Evolutionary conservation across 2,329 filamentous ascomycete genomes (phyloP).

Genomic region (Fusarium keratoplasticum): DNA sequence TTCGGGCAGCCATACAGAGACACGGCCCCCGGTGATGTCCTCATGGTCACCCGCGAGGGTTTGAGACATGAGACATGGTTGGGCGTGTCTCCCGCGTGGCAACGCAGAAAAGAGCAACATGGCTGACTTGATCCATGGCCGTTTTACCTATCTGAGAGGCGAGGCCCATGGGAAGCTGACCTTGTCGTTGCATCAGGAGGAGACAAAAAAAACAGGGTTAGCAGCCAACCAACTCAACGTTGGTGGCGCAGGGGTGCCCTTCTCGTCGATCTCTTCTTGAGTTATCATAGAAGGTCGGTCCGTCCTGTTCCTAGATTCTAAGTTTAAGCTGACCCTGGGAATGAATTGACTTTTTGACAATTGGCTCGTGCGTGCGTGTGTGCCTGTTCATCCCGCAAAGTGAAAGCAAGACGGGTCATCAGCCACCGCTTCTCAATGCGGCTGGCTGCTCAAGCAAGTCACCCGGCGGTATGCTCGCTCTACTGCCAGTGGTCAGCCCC

Average conservation of each 20-base stretch:
- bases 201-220: slow-evolving; percentile 9
- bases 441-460: slow-evolving; percentile 16
- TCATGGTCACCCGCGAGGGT: slow-evolving; percentile 12
- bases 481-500: no score
- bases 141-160: background rate
- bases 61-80: slow-evolving; percentile 5
- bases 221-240: background rate
- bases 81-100: background rate
- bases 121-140: background rate
- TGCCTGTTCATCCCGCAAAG: slow-evolving; percentile 14
- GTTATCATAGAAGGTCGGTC: background rate
- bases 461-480: background rate
- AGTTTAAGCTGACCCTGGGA: slow-evolving; percentile 26
- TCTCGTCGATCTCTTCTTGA: slow-evolving; percentile 24
- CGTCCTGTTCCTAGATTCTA: slow-evolving; percentile 19
- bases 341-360: slow-evolving; percentile 25
- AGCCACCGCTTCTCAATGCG: slow-evolving; percentile 9
- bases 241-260: slow-evolving; percentile 26
- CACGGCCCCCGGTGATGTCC: slow-evolving; percentile 6
- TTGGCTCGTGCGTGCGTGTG: slow-evolving; percentile 38
- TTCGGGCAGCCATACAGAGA: slow-evolving; percentile 11
- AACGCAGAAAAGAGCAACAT: background rate
- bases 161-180: background rate
- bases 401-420: background rate
- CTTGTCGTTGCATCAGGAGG: background rate